phyloP scores from a whole-genome alignment of 768 basidiomycete genomes.

The Termitomyces sp. region DNA sequence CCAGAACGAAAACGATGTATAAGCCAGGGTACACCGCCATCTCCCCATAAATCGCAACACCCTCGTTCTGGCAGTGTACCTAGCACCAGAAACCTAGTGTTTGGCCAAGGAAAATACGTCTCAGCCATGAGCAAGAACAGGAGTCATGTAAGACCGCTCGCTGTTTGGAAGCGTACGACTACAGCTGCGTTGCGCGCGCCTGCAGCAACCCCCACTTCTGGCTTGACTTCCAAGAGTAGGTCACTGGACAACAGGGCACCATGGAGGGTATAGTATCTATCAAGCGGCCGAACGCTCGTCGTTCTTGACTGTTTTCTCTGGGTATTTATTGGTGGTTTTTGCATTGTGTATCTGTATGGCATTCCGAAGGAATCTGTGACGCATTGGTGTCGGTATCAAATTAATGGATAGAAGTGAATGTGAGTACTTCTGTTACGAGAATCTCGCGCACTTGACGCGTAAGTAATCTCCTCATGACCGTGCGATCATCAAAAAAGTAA shows the following conservation, averaged over 20 bases:
- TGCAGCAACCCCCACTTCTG: neutral
- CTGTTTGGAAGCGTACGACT: slow-evolving; percentile 11
- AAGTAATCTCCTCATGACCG: too few species aligned
- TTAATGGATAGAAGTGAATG: neutral
- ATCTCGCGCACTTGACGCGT: neutral
- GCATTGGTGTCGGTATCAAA: neutral
- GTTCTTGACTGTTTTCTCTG: neutral
- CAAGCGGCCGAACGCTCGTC: neutral
- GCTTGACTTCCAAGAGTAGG: neutral
- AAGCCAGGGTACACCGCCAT: neutral
- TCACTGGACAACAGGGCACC: slow-evolving; percentile 9
- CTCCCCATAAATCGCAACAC: neutral
- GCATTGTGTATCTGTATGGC: neutral
- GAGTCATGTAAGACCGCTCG: slow-evolving; percentile 10
- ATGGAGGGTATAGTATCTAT: slow-evolving; percentile 10
- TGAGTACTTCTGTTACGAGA: neutral
- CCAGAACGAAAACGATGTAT: slow-evolving; percentile 4
- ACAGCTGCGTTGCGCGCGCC: neutral
- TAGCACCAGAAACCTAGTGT: neutral
- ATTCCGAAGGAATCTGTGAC: neutral
- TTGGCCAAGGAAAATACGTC: slow-evolving; percentile 2
- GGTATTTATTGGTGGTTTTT: neutral
- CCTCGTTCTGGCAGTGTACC: slow-evolving; percentile 1
- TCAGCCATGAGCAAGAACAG: slow-evolving; percentile 1
- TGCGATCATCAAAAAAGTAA: too few species aligned